phyloP scores from a whole-genome alignment of 208 protist genomes.

The Ichthyophonus hoferi region DNA sequence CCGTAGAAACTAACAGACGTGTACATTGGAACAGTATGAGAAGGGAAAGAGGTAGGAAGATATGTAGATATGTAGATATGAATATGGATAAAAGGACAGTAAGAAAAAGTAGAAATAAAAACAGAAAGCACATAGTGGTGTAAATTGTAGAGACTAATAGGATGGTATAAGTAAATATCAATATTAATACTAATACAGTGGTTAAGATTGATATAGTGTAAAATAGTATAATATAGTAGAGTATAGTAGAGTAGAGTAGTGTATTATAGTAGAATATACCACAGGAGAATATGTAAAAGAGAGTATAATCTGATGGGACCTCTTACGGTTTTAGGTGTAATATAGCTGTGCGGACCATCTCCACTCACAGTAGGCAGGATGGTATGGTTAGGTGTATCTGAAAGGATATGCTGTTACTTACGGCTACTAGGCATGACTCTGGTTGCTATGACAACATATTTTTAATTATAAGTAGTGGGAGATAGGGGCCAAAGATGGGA shows the following conservation, averaged over 20 bases:
- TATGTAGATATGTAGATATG: no score
- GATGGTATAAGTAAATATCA: not conserved
- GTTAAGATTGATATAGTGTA: not conserved
- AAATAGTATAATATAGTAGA: not conserved
- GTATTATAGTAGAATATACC: not conserved
- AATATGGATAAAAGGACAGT: no score
- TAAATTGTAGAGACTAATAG: not conserved
- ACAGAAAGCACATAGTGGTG: no score
- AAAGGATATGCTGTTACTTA: no score
- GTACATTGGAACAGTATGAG: no score
- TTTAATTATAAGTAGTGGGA: no score
- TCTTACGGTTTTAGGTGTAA: not conserved
- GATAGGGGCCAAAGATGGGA: no score
- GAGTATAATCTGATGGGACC: not conserved
- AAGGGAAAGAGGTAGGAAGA: no score
- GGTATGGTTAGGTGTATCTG: not conserved
- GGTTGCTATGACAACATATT: no score
- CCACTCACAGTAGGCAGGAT: not conserved
- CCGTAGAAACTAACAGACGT: no score
- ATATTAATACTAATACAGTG: not conserved
- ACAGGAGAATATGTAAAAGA: not conserved
- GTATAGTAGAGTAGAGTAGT: not conserved
- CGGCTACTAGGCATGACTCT: no score
- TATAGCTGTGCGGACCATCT: not conserved
- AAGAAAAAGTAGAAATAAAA: no score